Evolutionary conservation across 805 yeast species (phyloP).

Genomic region (Ascoidea tarda): DNA sequence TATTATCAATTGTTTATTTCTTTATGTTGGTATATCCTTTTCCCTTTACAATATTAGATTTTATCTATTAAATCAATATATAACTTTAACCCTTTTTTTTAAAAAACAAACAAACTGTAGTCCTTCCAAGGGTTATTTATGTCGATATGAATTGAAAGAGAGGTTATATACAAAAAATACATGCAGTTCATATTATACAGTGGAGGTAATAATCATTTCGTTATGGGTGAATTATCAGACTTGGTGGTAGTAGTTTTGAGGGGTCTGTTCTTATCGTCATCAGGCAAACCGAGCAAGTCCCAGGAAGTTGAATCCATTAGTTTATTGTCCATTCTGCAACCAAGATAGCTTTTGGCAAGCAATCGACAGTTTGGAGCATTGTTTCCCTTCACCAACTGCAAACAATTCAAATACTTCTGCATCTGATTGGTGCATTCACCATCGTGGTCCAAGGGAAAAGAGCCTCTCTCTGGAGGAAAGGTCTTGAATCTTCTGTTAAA

Average conservation of each 20-base stretch:
- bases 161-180: too few species aligned
- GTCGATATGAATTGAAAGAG: too few species aligned
- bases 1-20: too few species aligned
- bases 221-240: too few species aligned
- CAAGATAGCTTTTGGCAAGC: slow-evolving; percentile 67
- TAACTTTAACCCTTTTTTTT: too few species aligned
- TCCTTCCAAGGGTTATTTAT: too few species aligned
- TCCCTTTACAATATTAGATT: too few species aligned
- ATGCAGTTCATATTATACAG: too few species aligned
- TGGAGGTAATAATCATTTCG: too few species aligned
- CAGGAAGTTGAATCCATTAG: slow-evolving; percentile 47
- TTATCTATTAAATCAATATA: too few species aligned
- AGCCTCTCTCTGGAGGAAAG: slow-evolving; percentile 92
- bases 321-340: slow-evolving; percentile 77
- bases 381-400: slow-evolving; percentile 62
- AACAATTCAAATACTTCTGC: slow-evolving; percentile 63
- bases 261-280: slow-evolving; percentile 15
- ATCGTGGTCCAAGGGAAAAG: slow-evolving; percentile 88
- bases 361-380: slow-evolving; percentile 87
- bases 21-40: too few species aligned
- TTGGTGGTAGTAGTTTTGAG: not conserved
- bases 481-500: slow-evolving; percentile 25
- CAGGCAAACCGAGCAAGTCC: slow-evolving; percentile 49
- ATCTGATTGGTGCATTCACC: slow-evolving; percentile 69
- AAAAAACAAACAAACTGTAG: too few species aligned